These are phyloP conservation scores for Aspergillus sergii DNA, from an alignment of 2,329 filamentous ascomycete species.

Conservation along the genomic window DNA sequence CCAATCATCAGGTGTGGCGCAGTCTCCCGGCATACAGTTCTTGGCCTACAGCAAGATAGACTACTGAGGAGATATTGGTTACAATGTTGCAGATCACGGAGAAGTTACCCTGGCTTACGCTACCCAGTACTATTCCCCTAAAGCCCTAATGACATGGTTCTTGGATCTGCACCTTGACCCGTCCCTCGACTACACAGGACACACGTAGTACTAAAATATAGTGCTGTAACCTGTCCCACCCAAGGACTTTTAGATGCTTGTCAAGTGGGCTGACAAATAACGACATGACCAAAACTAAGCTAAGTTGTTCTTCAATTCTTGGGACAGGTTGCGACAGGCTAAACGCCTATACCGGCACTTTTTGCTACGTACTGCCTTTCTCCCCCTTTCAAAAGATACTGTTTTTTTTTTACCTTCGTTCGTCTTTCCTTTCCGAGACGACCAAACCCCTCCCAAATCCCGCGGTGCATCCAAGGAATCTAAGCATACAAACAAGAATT, in stretches of 20 bases:
- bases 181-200: not conserved
- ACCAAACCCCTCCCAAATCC: not conserved
- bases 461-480: not conserved
- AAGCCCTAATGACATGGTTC: not conserved
- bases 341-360: not conserved
- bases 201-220: not conserved
- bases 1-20: not conserved
- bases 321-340: not conserved
- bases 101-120: not conserved
- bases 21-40: not conserved
- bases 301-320: not conserved
- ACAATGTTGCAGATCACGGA: not conserved
- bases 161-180: not conserved
- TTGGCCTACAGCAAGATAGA: not conserved
- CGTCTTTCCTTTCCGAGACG: not conserved
- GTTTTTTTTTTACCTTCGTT: not conserved
- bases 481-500: not conserved
- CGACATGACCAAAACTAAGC: not conserved
- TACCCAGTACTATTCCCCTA: not conserved
- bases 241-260: not conserved
- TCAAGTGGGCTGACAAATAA: conserved; percentile 1
- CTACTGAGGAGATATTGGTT: not conserved
- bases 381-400: not conserved
- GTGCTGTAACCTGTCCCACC: not conserved
- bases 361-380: not conserved